Evolutionary conservation across 2,329 filamentous ascomycete species (phyloP).

Genomic region (Coniochaeta prunicola): DNA sequence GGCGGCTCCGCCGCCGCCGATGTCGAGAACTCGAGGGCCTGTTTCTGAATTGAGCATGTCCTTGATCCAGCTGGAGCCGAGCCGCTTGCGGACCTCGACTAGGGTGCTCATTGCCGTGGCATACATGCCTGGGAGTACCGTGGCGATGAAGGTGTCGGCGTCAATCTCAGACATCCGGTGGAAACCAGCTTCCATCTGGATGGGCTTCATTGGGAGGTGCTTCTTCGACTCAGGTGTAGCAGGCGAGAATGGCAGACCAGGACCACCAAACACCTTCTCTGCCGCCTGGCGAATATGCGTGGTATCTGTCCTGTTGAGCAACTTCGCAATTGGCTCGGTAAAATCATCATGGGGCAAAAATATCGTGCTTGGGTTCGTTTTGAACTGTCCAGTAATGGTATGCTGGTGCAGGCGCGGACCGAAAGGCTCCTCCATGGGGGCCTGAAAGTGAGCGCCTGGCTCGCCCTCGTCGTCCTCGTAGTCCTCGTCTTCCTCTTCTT

Average conservation of each 20-base stretch:
- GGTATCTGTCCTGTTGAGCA: constrained; percentile 61
- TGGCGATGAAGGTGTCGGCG: constrained; percentile 64
- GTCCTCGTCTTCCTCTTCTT: constrained; percentile 25
- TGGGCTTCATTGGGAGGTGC: constrained; percentile 53
- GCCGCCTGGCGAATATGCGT: constrained; percentile 71
- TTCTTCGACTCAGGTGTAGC: constrained; percentile 55
- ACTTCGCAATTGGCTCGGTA: constrained; percentile 58
- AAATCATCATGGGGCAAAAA: constrained; percentile 65
- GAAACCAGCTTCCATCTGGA: constrained; percentile 57
- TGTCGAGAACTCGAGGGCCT: constrained; percentile 62
- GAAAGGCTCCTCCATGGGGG: constrained; percentile 10
- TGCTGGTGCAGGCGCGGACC: constrained; percentile 62
- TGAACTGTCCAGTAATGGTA: constrained; percentile 67
- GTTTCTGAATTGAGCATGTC: constrained; percentile 51
- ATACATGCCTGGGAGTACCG: constrained; percentile 64
- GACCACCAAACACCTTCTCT: constrained; percentile 68
- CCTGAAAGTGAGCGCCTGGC: constrained; percentile 19
- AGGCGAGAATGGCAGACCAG: constrained; percentile 67
- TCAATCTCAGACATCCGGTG: constrained; percentile 67
- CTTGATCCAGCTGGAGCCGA: constrained; percentile 65
- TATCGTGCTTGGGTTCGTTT: constrained; percentile 66
- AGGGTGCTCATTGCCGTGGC: constrained; percentile 60
- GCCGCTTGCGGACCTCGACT: constrained; percentile 65
- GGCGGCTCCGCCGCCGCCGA: constrained; percentile 66
- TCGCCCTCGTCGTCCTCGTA: constrained; percentile 22